Percentiles rank a stretch among this genome's conserved stretches.
Evolutionary conservation across 768 basidiomycete species (phyloP).

Genomic region (Astraeus odoratus): DNA sequence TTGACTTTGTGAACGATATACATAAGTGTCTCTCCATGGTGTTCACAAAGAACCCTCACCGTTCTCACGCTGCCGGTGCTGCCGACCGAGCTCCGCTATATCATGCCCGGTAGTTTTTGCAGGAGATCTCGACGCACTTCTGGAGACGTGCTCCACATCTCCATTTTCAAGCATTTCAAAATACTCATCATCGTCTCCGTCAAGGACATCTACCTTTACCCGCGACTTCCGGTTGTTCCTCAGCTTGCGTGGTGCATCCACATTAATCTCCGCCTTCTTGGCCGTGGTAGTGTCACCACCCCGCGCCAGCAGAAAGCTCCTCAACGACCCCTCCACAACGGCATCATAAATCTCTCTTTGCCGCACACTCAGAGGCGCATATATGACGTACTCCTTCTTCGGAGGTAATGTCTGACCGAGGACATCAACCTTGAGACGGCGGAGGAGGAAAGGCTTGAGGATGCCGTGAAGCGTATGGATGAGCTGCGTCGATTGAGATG

Average conservation of each 20-base stretch:
- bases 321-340: constrained; percentile 64
- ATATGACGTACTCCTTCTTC: constrained; percentile 92
- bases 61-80: constrained; percentile 51
- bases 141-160: too few relatives aligned
- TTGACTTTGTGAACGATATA: constrained; percentile 44
- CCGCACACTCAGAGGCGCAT: constrained; percentile 75
- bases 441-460: constrained; percentile 90
- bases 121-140: too few relatives aligned
- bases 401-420: constrained; percentile 65
- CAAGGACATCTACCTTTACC: constrained; percentile 51
- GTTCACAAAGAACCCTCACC: constrained; percentile 36
- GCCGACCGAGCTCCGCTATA: constrained; percentile 46
- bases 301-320: constrained; percentile 49
- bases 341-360: constrained; percentile 85
- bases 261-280: constrained; percentile 20
- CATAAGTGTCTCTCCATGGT: constrained; percentile 5
- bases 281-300: constrained; percentile 19
- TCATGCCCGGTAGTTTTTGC: constrained; percentile 38
- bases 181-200: constrained; percentile 55
- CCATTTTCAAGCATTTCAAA: constrained; percentile 53
- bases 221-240: constrained; percentile 24
- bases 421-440: constrained; percentile 89
- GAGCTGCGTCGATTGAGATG: constrained; percentile 55
- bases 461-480: constrained; percentile 82
- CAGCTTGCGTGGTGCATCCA: constrained; percentile 30